phyloP scores from a whole-genome alignment of 306 rosid species.

The Gynostemma pentaphyllum region DNA sequence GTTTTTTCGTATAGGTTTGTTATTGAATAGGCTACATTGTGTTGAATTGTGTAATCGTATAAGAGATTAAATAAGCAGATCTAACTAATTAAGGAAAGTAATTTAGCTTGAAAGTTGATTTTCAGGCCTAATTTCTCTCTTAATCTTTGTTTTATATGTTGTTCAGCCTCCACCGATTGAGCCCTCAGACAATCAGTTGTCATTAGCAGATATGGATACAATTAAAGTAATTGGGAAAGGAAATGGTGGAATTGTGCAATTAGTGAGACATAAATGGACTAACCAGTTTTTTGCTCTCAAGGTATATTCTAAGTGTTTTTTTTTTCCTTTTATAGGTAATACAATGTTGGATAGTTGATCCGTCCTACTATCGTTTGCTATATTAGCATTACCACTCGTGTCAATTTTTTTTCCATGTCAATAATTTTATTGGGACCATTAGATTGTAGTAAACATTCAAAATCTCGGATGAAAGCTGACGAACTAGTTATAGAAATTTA shows the following conservation, averaged over 20 bases:
- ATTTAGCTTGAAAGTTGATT: background rate
- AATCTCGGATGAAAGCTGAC: background rate
- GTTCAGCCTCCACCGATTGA: slow-evolving; percentile 81
- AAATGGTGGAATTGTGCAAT: slow-evolving; percentile 75
- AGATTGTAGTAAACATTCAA: too few species aligned
- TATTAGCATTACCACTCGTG: too few species aligned
- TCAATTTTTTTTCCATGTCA: background rate
- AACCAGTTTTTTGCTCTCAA: slow-evolving; percentile 87
- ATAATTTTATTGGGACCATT: background rate
- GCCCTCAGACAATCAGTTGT: slow-evolving; percentile 60
- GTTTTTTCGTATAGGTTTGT: too few species aligned
- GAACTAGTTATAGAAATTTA: background rate
- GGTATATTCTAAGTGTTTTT: slow-evolving; percentile 32
- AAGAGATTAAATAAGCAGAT: too few species aligned
- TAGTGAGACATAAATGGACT: slow-evolving; percentile 96
- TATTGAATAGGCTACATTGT: too few species aligned
- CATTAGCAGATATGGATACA: slow-evolving; percentile 53
- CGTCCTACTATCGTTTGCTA: too few species aligned
- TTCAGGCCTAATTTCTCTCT: slow-evolving; percentile 3
- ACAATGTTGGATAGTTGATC: slow-evolving; percentile 33
- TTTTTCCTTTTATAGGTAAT: slow-evolving; percentile 6
- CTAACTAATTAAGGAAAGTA: too few species aligned
- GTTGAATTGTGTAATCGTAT: too few species aligned
- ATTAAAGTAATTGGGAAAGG: slow-evolving; percentile 94
- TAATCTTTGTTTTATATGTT: slow-evolving; percentile 16